These are phyloP conservation scores for Thalassia testudinum DNA, from an alignment of 116 monocot species.

Conservation along the genomic window DNA sequence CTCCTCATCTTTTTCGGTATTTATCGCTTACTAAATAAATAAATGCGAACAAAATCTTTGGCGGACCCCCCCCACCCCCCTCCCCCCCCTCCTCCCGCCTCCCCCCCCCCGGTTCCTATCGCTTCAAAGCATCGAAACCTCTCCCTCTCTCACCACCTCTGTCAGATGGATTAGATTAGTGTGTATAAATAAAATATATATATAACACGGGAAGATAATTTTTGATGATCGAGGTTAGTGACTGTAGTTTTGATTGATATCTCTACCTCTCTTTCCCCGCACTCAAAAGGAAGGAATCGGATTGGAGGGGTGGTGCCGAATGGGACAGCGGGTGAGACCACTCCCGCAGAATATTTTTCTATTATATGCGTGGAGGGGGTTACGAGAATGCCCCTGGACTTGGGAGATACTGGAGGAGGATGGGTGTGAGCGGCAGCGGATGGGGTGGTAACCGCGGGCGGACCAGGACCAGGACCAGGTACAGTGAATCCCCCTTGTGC, in stretches of 20 bases:
- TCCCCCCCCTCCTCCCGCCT: background rate
- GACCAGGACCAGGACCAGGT: no score
- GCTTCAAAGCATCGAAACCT: slow-evolving; percentile 11
- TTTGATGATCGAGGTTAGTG: background rate
- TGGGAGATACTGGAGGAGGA: background rate
- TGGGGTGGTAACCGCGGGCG: no score
- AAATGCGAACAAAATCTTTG: background rate
- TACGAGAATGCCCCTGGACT: background rate
- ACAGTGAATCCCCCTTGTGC: no score
- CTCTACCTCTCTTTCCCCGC: slow-evolving; percentile 10
- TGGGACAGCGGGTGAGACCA: background rate
- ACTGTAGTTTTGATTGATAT: background rate
- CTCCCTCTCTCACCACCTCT: background rate
- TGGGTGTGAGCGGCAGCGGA: no score
- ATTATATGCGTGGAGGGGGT: background rate
- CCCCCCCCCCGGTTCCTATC: background rate
- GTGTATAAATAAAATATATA: no score
- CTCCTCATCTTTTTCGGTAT: no score
- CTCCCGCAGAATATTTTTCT: background rate
- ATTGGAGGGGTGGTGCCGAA: slow-evolving; percentile 2
- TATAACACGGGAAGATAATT: background rate
- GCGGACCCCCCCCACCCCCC: background rate
- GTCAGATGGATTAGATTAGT: no score
- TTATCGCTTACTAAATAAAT: no score
- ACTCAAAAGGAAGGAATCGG: slow-evolving; percentile 8